Base-by-base conservation (phyloP, 495 filamentous ascomycete genomes). In the Lasiosphaeria hispida region DNA sequence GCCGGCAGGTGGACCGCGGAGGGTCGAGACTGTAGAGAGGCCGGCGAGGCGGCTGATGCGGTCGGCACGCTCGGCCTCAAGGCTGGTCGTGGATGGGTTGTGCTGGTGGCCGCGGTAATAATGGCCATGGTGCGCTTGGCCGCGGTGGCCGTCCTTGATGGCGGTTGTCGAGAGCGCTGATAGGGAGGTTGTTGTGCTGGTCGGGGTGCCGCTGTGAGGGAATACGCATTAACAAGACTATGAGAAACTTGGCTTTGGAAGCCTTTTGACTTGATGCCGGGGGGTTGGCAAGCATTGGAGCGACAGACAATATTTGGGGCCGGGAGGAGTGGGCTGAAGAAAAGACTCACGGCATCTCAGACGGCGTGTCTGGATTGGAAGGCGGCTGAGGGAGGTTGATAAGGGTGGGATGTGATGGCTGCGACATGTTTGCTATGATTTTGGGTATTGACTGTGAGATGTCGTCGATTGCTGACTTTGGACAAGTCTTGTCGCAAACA, bases 121-220 rank as follows among this genome's bases (percentile, higher is more conserved):
- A 54, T 68, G 68, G 49, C 79, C 71, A 15, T 79, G 77, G 55
- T 77, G 76, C 19, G 75, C 69, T 57, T 89, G 83, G 65, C 92
- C 92, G 57, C 88, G 87, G 61, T 95, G 90, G 57, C 92, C 92
- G 63, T 96, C 92, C 74, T 95, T 96, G 77, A 94, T 94, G 47
- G 92, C 92, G 6, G 90, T 92, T 30, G 92, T 96, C 15, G 89
- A 93, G 35, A 96, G 80, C 10, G 88, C 86, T 15, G 89, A 94
- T 58, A 96, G 83, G 19, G 90, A 90, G 10, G 90, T 93, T 6
- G 88, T 92, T 23, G 87, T 85, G 53, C 88, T 92, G 60, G 91
- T 95, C 3, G 92, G 92, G n/a, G 92, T 96, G 61, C 92, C 92
- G 56, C 91, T 96, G 63, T 23, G 57, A 36, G 63, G 40, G 33